Conservation (phyloP, 2,329 filamentous ascomycete species). For the Curvularia hawaiiensis region DNA sequence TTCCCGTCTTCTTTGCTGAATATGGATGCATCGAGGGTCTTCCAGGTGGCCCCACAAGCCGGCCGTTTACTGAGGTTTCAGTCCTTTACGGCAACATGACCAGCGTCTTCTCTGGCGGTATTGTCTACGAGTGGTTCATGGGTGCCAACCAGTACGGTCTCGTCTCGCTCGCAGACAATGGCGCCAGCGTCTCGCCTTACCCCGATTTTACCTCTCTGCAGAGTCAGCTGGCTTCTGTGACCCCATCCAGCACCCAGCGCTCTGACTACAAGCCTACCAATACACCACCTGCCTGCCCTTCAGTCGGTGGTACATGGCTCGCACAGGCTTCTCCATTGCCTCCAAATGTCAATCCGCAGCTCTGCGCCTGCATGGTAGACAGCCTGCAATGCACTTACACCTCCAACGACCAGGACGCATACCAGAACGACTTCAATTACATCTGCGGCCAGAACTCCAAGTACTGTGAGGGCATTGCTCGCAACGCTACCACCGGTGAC, state of each 20-base stretch:
- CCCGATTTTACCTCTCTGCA: constrained; percentile 77
- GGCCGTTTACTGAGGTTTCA: constrained; percentile 82
- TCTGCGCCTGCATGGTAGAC: constrained; percentile 85
- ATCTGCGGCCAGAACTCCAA: constrained; percentile 65
- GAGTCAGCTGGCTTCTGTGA: constrained; percentile 68
- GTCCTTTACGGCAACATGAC: constrained; percentile 88
- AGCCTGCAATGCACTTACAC: constrained; percentile 73
- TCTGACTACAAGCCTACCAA: constrained; percentile 73
- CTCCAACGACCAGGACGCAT: constrained; percentile 62
- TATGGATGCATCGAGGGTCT: constrained; percentile 82
- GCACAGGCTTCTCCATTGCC: constrained; percentile 73
- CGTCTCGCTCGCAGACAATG: constrained; percentile 64
- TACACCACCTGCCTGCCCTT: constrained; percentile 73
- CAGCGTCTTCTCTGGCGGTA: constrained; percentile 87
- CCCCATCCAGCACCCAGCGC: constrained; percentile 67
- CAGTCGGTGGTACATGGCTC: constrained; percentile 67
- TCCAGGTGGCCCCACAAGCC: constrained; percentile 55
- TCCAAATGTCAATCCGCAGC: constrained; percentile 75
- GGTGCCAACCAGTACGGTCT: constrained; percentile 89
- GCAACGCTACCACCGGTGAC: constrained; percentile 68
- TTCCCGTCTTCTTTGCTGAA: constrained; percentile 97
- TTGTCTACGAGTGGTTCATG: constrained; percentile 98
- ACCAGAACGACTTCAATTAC: constrained; percentile 71
- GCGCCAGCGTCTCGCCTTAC: constrained; percentile 64
- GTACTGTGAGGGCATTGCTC: constrained; percentile 70